Conservation (phyloP, 768 basidiomycete species). For the Xerocomellus amylosporus region DNA sequence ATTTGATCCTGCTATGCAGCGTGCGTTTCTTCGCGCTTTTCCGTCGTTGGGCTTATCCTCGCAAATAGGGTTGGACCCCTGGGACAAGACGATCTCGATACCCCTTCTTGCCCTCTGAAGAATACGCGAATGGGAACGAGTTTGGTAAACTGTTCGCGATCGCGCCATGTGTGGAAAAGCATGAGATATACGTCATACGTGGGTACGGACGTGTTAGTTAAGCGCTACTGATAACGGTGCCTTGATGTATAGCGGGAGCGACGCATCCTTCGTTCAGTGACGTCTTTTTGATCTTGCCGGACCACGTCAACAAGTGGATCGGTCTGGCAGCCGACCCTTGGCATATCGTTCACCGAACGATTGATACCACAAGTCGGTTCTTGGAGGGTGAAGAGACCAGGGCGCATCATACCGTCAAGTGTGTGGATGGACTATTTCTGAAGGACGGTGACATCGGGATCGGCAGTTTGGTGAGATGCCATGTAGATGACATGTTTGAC, state of each 20-base stretch:
- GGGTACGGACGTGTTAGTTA: not conserved
- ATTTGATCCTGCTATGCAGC: constrained; percentile 30
- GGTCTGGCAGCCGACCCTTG: constrained; percentile 21
- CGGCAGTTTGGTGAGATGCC: constrained; percentile 8
- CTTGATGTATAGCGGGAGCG: constrained; percentile 22
- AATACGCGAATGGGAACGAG: constrained; percentile 38
- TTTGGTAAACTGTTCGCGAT: constrained; percentile 34
- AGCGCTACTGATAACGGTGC: not conserved
- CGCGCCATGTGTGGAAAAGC: constrained; percentile 11
- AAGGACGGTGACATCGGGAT: constrained; percentile 6
- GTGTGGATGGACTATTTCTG: constrained; percentile 1
- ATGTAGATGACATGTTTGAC: not conserved
- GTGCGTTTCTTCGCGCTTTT: constrained; percentile 15
- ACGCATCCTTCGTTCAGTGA: constrained; percentile 37
- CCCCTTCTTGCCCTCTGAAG: constrained; percentile 40
- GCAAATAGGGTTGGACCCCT: constrained; percentile 27
- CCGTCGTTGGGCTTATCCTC: constrained; percentile 19
- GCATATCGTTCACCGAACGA: constrained; percentile 17
- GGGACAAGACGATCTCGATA: constrained; percentile 24
- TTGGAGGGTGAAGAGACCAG: constrained; percentile 5
- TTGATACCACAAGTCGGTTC: constrained; percentile 22
- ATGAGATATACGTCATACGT: constrained; percentile 16
- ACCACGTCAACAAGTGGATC: constrained; percentile 26
- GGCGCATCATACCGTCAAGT: not conserved
- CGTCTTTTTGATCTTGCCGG: constrained; percentile 34